phyloP scores from a whole-genome alignment of 73 alveolate genomes.

The Paramecium caudatum region DNA sequence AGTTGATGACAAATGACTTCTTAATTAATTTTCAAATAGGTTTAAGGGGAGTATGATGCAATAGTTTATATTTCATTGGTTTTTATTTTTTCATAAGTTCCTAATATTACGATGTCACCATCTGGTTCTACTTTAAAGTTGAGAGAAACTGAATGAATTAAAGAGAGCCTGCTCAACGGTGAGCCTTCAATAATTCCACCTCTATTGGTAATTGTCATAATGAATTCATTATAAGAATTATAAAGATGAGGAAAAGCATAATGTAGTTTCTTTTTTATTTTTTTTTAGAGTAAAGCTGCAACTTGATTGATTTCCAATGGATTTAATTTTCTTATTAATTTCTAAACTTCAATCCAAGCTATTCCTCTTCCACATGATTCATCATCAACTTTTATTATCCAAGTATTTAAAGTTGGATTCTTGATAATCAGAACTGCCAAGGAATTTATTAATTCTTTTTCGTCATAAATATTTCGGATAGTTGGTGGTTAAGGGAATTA shows the following conservation, averaged over 20 bases:
- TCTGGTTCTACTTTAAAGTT: conserved; percentile 95
- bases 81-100: conserved; percentile 95
- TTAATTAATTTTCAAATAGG: not conserved
- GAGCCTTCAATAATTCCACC: conserved; percentile 99
- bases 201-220: conserved; percentile 87
- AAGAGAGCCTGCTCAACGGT: conserved; percentile 90
- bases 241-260: conserved; percentile 91
- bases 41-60: conserved; percentile 94
- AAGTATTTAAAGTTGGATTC: conserved; percentile 92
- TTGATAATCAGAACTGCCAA: conserved; percentile 94
- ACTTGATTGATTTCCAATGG: conserved; percentile 71
- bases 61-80: conserved; percentile 91
- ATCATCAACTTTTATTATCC: conserved; percentile 98
- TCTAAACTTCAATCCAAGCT: conserved; percentile 92
- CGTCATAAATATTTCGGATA: conserved; percentile 97
- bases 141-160: conserved; percentile 92
- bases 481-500: conserved; percentile 96
- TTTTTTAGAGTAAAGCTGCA: conserved; percentile 84
- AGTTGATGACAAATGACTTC: conserved; percentile 71
- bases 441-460: conserved; percentile 93
- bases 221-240: conserved; percentile 94
- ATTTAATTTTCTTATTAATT: conserved; percentile 32
- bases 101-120: conserved; percentile 92
- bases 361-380: conserved; percentile 98
- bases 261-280: conserved; percentile 93